Evolutionary conservation across 1,139 yeast genomes (phyloP).

Genomic region (Tardiomyces depauwii): DNA sequence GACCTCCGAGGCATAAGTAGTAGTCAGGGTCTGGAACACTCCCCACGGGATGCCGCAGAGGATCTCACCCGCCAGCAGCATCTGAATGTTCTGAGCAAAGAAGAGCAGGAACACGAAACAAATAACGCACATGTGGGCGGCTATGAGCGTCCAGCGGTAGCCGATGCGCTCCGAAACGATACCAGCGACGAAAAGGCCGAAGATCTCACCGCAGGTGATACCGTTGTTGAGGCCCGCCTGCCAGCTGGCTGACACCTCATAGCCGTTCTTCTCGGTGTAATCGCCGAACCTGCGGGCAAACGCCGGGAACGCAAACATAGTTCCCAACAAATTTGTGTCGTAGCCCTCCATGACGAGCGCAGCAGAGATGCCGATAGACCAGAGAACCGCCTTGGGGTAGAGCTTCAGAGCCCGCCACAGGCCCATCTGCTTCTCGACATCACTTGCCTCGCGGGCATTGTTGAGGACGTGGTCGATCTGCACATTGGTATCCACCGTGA

Average conservation of each 20-base stretch:
- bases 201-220: slow-evolving; percentile 24
- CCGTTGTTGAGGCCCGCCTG: slow-evolving; percentile 34
- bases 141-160: slow-evolving; percentile 29
- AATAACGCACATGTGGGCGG: slow-evolving; percentile 21
- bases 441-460: background rate
- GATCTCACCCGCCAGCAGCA: slow-evolving; percentile 34
- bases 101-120: slow-evolving; percentile 33
- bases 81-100: slow-evolving; percentile 30
- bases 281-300: slow-evolving; percentile 32
- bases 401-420: slow-evolving; percentile 31
- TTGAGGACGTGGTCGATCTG: background rate
- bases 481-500: background rate
- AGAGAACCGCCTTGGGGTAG: slow-evolving; percentile 31
- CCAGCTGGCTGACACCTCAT: slow-evolving; percentile 33
- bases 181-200: slow-evolving; percentile 33
- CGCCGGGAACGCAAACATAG: slow-evolving; percentile 34
- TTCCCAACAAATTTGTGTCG: slow-evolving; percentile 28
- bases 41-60: slow-evolving; percentile 38
- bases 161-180: slow-evolving; percentile 31
- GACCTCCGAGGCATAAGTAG: slow-evolving; percentile 37
- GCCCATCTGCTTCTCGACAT: slow-evolving; percentile 25
- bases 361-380: slow-evolving; percentile 34
- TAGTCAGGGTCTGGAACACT: slow-evolving; percentile 33
- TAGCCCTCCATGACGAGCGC: slow-evolving; percentile 39
- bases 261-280: slow-evolving; percentile 6